Evolutionary conservation across 305 asterid genomes (phyloP).

Genomic region (Vinca major): DNA sequence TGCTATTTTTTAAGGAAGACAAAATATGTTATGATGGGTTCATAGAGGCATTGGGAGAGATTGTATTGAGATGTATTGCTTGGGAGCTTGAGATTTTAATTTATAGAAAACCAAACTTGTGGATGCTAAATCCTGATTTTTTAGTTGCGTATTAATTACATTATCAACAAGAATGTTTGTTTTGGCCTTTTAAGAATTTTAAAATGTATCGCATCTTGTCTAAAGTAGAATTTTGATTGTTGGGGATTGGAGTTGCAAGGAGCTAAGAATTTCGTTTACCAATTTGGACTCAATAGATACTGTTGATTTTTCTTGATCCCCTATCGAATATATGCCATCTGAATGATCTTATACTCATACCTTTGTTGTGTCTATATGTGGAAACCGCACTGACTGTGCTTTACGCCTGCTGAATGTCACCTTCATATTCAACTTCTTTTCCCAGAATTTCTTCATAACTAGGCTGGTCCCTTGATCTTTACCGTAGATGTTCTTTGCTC

Average conservation of each 20-base stretch:
- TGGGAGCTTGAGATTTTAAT: background rate
- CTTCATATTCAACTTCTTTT: background rate
- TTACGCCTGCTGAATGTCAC: background rate
- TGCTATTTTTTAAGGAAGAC: too few relatives aligned
- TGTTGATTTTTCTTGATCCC: background rate
- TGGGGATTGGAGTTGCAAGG: background rate
- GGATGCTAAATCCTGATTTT: background rate
- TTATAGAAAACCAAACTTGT: background rate
- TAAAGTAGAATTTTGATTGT: background rate
- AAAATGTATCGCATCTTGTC: background rate
- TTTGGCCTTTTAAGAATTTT: background rate
- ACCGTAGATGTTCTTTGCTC: background rate
- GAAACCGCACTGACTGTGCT: background rate
- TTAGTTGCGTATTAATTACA: background rate
- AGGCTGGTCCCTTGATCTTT: background rate
- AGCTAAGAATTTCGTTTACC: background rate
- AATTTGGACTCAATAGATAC: background rate
- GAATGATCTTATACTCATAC: too few relatives aligned
- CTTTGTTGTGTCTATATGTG: too few relatives aligned
- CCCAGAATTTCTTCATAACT: background rate
- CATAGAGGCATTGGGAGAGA: background rate
- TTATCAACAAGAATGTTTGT: background rate
- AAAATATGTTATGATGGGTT: too few relatives aligned
- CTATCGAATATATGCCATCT: background rate
- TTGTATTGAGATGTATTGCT: background rate